Conservation (phyloP, 2,329 filamentous ascomycete species). For the Ophiostoma quercus region DNA sequence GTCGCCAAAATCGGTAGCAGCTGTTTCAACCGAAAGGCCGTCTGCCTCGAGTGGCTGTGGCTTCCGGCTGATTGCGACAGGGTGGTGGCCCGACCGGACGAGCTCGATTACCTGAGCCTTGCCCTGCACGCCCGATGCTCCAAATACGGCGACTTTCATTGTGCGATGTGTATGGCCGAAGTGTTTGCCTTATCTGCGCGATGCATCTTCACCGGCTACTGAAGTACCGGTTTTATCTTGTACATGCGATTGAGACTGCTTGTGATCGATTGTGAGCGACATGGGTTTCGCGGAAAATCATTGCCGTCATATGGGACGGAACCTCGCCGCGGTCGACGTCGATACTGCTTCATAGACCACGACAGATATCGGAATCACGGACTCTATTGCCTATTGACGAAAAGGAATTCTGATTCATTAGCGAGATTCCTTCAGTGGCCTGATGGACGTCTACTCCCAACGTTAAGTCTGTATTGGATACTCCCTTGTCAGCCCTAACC, state of each 20-base stretch:
- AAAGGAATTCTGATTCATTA: background rate
- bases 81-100: background rate
- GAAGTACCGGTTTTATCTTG: background rate
- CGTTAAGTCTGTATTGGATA: background rate
- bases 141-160: background rate
- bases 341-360: background rate
- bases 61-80: background rate
- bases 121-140: background rate
- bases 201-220: background rate
- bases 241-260: background rate
- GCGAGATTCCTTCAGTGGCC: background rate
- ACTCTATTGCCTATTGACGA: background rate
- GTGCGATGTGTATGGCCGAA: background rate
- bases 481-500: background rate
- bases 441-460: background rate
- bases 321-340: background rate
- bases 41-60: background rate
- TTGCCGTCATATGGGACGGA: background rate
- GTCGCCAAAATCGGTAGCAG: background rate
- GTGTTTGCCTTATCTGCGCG: background rate
- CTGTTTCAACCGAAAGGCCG: background rate
- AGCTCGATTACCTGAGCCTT: background rate
- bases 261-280: background rate
- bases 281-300: background rate
- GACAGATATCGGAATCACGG: background rate